Conservation (phyloP, 2,329 filamentous ascomycete species). For the Acarospora socialis region DNA sequence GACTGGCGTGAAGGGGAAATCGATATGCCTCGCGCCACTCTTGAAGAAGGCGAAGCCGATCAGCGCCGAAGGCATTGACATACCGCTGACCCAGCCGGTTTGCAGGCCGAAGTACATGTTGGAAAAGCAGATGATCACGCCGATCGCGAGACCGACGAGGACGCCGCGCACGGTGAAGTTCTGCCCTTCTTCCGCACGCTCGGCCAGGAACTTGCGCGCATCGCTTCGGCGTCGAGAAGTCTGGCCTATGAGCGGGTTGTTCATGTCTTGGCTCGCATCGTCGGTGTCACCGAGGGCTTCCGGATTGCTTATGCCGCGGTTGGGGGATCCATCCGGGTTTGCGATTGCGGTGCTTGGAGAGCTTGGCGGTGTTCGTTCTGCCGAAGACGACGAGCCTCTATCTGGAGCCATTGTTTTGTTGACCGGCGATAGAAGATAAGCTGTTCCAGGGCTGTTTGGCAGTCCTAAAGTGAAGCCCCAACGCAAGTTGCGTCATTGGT, state of each 20-base stretch:
- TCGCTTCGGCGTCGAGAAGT: slow-evolving; percentile 10
- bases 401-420: slow-evolving; percentile 9
- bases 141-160: slow-evolving; percentile 65
- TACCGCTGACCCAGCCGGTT: slow-evolving; percentile 69
- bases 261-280: no score
- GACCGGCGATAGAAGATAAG: neutral
- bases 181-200: slow-evolving; percentile 12
- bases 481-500: no score
- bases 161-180: slow-evolving; percentile 81
- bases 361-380: no score
- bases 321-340: neutral
- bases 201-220: slow-evolving; percentile 10
- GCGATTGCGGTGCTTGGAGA: neutral
- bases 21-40: slow-evolving; percentile 54
- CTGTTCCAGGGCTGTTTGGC: no score
- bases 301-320: neutral
- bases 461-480: no score
- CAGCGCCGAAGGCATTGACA: slow-evolving; percentile 92
- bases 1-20: slow-evolving; percentile 76
- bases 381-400: slow-evolving; percentile 7
- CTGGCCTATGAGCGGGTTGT: slow-evolving; percentile 2
- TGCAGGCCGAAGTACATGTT: slow-evolving; percentile 99
- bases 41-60: slow-evolving; percentile 94
- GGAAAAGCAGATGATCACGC: slow-evolving; percentile 82
- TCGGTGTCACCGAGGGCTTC: neutral